Conservation (phyloP, 1,284 basidiomycete genomes). For the Afroboletus lepidellus region DNA sequence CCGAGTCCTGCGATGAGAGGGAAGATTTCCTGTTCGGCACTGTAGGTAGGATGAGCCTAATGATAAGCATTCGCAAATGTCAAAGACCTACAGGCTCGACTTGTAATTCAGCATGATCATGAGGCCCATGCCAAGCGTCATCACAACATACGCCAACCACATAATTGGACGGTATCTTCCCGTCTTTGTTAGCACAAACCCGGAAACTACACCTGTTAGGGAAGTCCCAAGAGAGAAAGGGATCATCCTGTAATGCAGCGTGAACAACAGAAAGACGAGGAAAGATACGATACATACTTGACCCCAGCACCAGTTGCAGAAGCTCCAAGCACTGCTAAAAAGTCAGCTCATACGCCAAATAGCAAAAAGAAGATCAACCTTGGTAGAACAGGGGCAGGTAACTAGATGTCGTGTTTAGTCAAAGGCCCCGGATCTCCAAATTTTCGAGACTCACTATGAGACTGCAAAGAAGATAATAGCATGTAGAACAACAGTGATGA, state of each 20-base stretch:
- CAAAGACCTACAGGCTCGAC: constrained; percentile 45
- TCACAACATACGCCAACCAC: constrained; percentile 55
- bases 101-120: constrained; percentile 53
- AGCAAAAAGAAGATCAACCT: constrained; percentile 16
- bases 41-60: constrained; percentile 26
- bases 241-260: constrained; percentile 56
- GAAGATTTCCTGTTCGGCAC: constrained; percentile 58
- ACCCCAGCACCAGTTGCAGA: constrained; percentile 76
- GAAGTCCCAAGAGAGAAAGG: constrained; percentile 70
- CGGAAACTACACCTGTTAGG: constrained; percentile 55
- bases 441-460: constrained; percentile 24
- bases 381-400: constrained; percentile 82
- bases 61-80: background rate
- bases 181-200: constrained; percentile 57
- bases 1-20: constrained; percentile 61
- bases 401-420: constrained; percentile 31
- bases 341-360: constrained; percentile 27
- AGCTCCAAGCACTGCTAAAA: constrained; percentile 54
- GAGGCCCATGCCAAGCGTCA: constrained; percentile 63
- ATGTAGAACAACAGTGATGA: constrained; percentile 66
- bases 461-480: constrained; percentile 62
- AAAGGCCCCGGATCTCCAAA: constrained; percentile 2
- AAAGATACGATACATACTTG: constrained; percentile 40
- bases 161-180: constrained; percentile 66
- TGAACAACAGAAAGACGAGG: background rate